Conservation (phyloP, 129 eudicot species). For the Ambrosia artemisiifolia region DNA sequence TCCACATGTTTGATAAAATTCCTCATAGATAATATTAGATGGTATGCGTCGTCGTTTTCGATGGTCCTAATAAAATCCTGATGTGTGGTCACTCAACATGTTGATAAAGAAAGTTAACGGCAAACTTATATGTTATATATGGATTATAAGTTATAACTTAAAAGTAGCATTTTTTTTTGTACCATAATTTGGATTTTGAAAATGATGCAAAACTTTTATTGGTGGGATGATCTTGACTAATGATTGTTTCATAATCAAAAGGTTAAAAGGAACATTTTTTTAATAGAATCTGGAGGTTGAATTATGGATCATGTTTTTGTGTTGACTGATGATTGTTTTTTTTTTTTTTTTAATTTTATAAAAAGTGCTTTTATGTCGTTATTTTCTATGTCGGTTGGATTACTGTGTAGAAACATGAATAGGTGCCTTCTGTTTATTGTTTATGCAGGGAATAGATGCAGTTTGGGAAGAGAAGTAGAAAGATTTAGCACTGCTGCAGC, state of each 20-base stretch:
- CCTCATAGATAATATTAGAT: not conserved
- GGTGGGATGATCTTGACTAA: not conserved
- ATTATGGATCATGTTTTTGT: not conserved
- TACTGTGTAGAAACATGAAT: not conserved
- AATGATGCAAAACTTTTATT: not conserved
- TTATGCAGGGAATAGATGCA: conserved; percentile 31
- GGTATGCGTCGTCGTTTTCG: conserved; percentile 4
- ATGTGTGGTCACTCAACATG: not conserved
- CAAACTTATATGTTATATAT: not conserved
- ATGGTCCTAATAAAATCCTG: not conserved
- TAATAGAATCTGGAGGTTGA: conserved; percentile 10
- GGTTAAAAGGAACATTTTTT: not conserved
- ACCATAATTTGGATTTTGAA: conserved; percentile 6
- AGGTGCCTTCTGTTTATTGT: not conserved
- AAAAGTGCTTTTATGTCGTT: not conserved
- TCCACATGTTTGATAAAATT: conserved; percentile 18
- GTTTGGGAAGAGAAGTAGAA: conserved; percentile 18
- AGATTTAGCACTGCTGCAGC: conserved; percentile 45
- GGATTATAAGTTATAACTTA: no score
- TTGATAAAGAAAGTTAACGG: not conserved
- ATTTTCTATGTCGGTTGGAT: not conserved
- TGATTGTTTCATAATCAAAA: not conserved
- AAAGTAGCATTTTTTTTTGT: not conserved
- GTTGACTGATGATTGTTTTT: not conserved
- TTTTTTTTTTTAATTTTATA: not conserved